Percentiles rank a stretch among this genome's conserved stretches.
These are phyloP conservation scores for Pythium sp. DNA, from an alignment of 352 stramenopile genomes.

Conservation along the genomic window DNA sequence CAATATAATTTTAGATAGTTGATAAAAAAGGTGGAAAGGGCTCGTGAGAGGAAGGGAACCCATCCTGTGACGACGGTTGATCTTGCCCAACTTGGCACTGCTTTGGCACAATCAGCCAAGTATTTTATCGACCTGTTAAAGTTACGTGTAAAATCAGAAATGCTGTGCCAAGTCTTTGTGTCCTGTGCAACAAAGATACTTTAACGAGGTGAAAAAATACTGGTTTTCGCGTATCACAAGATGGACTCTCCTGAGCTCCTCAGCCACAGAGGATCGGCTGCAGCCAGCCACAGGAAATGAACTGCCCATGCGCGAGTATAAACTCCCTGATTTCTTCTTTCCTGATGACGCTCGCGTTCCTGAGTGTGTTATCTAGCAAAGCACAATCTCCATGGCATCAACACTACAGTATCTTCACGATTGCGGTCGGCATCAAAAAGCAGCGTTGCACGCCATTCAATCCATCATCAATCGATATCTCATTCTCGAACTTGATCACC, in stretches of 20 bases:
- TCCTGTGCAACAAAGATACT: neutral
- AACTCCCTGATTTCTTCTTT: slow-evolving; percentile 2
- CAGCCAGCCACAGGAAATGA: neutral
- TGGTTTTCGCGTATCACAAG: neutral
- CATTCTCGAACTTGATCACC: neutral
- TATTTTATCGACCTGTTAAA: neutral
- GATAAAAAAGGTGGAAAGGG: neutral
- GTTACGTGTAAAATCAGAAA: neutral
- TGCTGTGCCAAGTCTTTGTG: neutral
- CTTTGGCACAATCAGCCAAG: neutral
- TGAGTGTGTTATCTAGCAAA: neutral
- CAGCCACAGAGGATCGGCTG: neutral
- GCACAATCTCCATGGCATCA: no score
- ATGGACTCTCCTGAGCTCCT: neutral
- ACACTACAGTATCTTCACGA: no score
- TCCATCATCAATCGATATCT: neutral
- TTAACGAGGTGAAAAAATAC: neutral
- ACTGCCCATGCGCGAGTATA: neutral
- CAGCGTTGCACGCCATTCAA: neutral
- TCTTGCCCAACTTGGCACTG: neutral
- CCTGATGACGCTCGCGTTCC: neutral
- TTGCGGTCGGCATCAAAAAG: no score
- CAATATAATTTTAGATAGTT: neutral
- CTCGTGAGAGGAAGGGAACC: neutral
- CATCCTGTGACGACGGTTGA: slow-evolving; percentile 4